These are phyloP conservation scores for Fusarium pseudoanthophilum DNA, from an alignment of 2,329 filamentous ascomycete species.

Conservation along the genomic window DNA sequence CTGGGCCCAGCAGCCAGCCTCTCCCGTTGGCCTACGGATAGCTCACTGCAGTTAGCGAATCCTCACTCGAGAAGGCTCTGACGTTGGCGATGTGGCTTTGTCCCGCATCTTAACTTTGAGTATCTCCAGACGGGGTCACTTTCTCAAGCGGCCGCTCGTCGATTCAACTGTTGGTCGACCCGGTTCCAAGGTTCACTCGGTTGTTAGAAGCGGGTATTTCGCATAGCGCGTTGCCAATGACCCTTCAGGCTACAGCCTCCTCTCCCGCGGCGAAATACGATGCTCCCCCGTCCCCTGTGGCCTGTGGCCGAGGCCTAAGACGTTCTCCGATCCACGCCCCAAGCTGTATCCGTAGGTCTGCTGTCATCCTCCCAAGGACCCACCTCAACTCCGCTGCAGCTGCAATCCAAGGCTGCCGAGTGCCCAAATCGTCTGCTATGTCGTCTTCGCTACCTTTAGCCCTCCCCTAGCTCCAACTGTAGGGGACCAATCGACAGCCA, in stretches of 20 bases:
- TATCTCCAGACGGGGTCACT: neutral
- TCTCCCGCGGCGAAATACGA: conserved; percentile 26
- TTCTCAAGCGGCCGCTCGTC: conserved; percentile 9
- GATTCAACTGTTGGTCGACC: conserved; percentile 13
- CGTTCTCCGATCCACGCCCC: conserved; percentile 26
- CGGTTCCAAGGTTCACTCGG: conserved; percentile 25
- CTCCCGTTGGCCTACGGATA: conserved; percentile 22
- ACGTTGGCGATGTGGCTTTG: neutral
- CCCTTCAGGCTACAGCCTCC: conserved; percentile 2
- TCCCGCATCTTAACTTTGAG: neutral
- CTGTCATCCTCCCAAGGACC: conserved; percentile 27
- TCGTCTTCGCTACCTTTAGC: conserved; percentile 10
- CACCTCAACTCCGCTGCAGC: conserved; percentile 19
- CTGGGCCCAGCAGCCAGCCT: conserved; percentile 22
- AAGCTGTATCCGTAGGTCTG: conserved; percentile 14
- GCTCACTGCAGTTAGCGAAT: neutral
- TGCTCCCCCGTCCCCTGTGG: conserved; percentile 26
- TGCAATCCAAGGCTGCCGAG: conserved; percentile 24
- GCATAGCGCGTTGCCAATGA: conserved; percentile 12
- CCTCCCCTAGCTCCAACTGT: conserved; percentile 19
- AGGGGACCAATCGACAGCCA: conserved; percentile 30
- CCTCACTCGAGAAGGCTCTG: neutral
- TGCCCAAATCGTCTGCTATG: conserved; percentile 11
- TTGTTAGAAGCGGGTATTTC: conserved; percentile 21
- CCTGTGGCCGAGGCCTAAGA: conserved; percentile 14